Evolutionary conservation across 306 rosid species (phyloP).

Genomic region (Hippophae rhamnoides): DNA sequence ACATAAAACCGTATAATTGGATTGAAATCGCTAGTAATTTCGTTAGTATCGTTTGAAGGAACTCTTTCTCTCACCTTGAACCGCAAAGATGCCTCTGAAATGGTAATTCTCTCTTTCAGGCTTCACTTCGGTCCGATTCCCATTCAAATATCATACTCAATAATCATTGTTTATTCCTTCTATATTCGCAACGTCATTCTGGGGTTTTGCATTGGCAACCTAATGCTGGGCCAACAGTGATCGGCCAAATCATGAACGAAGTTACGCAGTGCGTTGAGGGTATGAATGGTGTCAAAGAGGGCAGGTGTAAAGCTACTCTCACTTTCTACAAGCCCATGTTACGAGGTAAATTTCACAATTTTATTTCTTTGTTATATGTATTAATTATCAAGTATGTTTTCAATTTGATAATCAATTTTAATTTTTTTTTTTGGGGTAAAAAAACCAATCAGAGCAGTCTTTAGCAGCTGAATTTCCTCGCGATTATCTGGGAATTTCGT

Average conservation of each 20-base stretch:
- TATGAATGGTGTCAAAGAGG: constrained; percentile 74
- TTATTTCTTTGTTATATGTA: neutral
- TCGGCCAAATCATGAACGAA: constrained; percentile 68
- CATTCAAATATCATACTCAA: neutral
- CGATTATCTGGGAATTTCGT: constrained; percentile 62
- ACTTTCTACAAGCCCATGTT: constrained; percentile 76
- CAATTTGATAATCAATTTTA: neutral
- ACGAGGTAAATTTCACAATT: constrained; percentile 39
- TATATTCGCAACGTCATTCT: neutral
- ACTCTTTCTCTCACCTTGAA: neutral
- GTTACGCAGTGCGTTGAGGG: constrained; percentile 76
- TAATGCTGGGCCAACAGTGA: constrained; percentile 53
- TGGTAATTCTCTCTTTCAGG: constrained; percentile 18
- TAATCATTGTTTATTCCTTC: neutral
- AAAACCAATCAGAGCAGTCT: constrained; percentile 31
- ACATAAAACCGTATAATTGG: neutral
- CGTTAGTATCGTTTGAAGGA: no score
- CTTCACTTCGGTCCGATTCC: neutral
- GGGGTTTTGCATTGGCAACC: constrained; percentile 96
- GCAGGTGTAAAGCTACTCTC: constrained; percentile 77
- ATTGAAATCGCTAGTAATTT: no score
- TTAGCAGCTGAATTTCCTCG: constrained; percentile 50
- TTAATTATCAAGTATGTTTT: neutral
- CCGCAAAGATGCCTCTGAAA: constrained; percentile 36
- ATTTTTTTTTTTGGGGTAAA: neutral